Base-by-base conservation (phyloP, 192 early-diverging fungal genomes). In the Spizellomyces punctatus region DNA sequence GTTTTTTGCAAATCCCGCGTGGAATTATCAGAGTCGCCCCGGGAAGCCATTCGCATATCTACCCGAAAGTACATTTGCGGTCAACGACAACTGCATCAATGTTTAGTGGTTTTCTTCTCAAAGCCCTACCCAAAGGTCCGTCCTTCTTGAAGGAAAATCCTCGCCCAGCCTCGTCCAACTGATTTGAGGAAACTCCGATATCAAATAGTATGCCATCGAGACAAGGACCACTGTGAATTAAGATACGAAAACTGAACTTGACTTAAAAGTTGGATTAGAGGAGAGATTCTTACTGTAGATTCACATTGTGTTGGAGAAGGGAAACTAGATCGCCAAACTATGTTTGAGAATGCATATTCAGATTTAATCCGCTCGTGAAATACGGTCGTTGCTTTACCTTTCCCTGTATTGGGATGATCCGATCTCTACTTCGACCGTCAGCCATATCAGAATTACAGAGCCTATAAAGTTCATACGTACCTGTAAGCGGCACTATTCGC, bases 121-220 rank as follows among this genome's bases (percentile, higher is more conserved):
- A 0, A 2, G 27, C 27, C 47, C 10, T 36, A 76, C 75, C 91
- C 27, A 93, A 72, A 8, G 90, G 90, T 6, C 88, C 89, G 48
- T 91, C 87, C 7, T 70, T 72, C 17, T 82, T 73, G 74, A 87
- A 88, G 1, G 90, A 90, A 71, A 93, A 93, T 17, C 92, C 92
- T 45, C 92, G 85, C 41, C 68, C 55, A 22, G 82, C 63, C 2
- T 86, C 81, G 64, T 86, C 85, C 43, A 93, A 74, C 77, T 93
- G 92, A 49, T 83, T 84, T 45, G 87, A 87, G 52, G 84, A 89
- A 10, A 93, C 81, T 52, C 92, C 92, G 71, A 93, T 85, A 69
- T 93, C 92, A 61, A 90, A 87, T 5, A 92, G 79, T 45, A 90
- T 84, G 16, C 90, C 92, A 77, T 91, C 88, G 46, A 93, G 78